Evolutionary conservation across 345 rosid genomes (phyloP).

Genomic region (Heritiera littoralis): DNA sequence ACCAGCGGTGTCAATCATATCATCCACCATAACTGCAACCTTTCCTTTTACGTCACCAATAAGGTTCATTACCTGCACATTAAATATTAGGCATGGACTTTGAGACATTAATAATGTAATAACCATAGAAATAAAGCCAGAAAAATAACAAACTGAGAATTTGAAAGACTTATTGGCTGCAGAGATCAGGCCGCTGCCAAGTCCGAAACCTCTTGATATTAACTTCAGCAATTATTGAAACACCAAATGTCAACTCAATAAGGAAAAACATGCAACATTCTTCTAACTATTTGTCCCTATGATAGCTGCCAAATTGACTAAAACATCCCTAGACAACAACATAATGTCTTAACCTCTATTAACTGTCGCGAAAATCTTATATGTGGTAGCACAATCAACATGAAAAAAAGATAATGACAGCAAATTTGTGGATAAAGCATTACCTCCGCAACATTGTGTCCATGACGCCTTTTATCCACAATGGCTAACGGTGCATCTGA

Average conservation of each 20-base stretch:
- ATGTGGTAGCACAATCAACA: not conserved
- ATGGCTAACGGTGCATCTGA: constrained; percentile 97
- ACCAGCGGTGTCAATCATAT: constrained; percentile 99
- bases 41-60: constrained; percentile 98
- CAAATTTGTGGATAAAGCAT: constrained; percentile 16
- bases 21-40: constrained; percentile 99
- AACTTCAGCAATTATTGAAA: not conserved
- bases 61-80: constrained; percentile 88
- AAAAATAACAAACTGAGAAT: not conserved
- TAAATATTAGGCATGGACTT: constrained; percentile 1
- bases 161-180: not conserved
- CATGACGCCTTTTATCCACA: constrained; percentile 97
- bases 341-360: not conserved
- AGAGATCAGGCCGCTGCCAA: not conserved
- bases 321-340: not conserved
- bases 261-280: not conserved
- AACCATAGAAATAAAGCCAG: not conserved
- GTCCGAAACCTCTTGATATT: constrained; percentile 2
- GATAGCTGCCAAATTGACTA: not conserved
- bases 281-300: not conserved
- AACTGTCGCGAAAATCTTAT: not conserved
- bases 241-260: not conserved
- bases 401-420: not conserved
- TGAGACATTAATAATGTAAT: not conserved
- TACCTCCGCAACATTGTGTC: constrained; percentile 99